A percentile compares a stretch with the other conserved stretches of the same genome.
Evolutionary conservation across 257 asterid genomes (phyloP).

Genomic region (Scutellaria barbata): DNA sequence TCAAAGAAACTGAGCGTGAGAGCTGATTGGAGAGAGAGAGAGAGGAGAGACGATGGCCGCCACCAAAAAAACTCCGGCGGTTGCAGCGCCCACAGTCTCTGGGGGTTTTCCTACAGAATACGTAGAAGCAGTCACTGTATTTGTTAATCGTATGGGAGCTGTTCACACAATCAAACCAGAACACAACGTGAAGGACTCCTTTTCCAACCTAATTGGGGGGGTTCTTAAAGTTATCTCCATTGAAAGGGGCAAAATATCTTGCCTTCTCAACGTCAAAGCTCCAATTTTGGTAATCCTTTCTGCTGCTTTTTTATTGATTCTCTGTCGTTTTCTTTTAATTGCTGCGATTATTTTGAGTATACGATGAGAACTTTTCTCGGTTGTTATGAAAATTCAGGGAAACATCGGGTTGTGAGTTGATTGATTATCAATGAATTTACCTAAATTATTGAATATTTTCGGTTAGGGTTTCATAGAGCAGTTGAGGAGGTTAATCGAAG

Average conservation of each 20-base stretch:
- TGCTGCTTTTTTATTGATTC: not conserved
- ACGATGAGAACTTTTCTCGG: not conserved
- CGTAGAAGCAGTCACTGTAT: slow-evolving; percentile 8
- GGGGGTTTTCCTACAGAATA: slow-evolving; percentile 33
- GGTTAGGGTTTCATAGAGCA: not conserved
- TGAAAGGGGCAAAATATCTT: slow-evolving; percentile 71
- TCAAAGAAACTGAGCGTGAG: too few relatives aligned
- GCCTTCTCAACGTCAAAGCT: slow-evolving; percentile 61
- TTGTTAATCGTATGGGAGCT: slow-evolving; percentile 40
- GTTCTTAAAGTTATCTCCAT: slow-evolving; percentile 57
- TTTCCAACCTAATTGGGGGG: slow-evolving; percentile 60
- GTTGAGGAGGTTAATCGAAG: slow-evolving; percentile 16
- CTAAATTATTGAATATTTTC: not conserved
- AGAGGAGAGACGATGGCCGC: not conserved
- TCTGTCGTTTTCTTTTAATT: not conserved
- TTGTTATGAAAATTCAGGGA: too few relatives aligned
- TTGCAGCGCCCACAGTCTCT: slow-evolving; percentile 29
- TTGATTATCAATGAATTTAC: not conserved
- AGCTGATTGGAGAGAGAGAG: too few relatives aligned
- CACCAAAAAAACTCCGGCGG: slow-evolving; percentile 33
- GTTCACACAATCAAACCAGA: slow-evolving; percentile 40
- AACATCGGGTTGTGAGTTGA: not conserved
- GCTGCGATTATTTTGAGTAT: not conserved
- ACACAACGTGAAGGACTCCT: slow-evolving; percentile 56
- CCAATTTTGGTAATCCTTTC: slow-evolving; percentile 60